phyloP scores from a whole-genome alignment of 169 alveolate species.

The Eimeria zaria region DNA sequence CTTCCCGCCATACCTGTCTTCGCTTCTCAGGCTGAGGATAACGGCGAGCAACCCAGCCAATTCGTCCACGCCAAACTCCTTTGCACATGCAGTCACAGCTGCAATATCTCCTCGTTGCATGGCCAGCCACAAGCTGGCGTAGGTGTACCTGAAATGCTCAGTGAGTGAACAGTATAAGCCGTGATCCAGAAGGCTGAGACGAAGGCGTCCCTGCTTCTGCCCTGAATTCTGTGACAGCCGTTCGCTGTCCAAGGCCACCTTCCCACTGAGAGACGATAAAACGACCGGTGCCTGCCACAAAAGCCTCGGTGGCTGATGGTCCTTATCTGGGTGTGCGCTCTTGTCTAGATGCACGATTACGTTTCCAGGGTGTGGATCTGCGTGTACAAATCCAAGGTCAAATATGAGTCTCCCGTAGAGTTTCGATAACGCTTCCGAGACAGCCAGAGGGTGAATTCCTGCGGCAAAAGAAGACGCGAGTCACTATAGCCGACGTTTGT shows the following conservation, averaged over 20 bases:
- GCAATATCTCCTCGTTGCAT: slow-evolving; percentile 79
- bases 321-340: background rate
- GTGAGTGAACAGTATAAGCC: slow-evolving; percentile 84
- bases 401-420: slow-evolving; percentile 85
- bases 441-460: slow-evolving; percentile 85
- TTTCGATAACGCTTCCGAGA: slow-evolving; percentile 66
- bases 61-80: slow-evolving; percentile 73
- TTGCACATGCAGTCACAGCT: slow-evolving; percentile 52
- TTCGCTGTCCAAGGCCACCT: background rate
- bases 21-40: slow-evolving; percentile 76
- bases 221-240: background rate
- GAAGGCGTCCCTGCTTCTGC: slow-evolving; percentile 27
- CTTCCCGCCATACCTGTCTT: slow-evolving; percentile 47
- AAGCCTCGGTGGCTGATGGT: background rate
- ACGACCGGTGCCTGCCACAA: slow-evolving; percentile 11
- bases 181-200: slow-evolving; percentile 81
- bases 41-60: slow-evolving; percentile 77
- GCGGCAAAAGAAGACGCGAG: background rate
- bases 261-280: slow-evolving; percentile 40
- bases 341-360: slow-evolving; percentile 87
- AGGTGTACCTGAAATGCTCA: slow-evolving; percentile 60
- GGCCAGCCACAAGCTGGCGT: slow-evolving; percentile 84
- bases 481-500: background rate
- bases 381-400: slow-evolving; percentile 93
- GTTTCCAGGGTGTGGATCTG: slow-evolving; percentile 97